Evolutionary conservation across 192 early-diverging fungal genomes (phyloP), one percentile per base, ranked within the genome.

Genomic region (Haplosporangium gracile): DNA sequence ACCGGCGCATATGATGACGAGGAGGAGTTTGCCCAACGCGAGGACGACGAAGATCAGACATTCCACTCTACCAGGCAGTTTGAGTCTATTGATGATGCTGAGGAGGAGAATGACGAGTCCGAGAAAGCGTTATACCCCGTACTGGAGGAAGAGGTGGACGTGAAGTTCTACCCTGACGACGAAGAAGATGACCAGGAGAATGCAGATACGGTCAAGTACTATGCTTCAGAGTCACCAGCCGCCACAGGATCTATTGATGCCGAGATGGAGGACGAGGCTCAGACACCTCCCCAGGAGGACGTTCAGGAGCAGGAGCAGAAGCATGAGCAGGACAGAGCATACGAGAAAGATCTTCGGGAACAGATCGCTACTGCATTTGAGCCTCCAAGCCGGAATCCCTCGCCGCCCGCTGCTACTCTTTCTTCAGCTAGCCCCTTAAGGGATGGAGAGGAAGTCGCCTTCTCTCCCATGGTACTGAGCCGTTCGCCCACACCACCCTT

Each of bases 121-220:
- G 32, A 55, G 24, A 16, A 38, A 22, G 5, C 74, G 26, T 43
- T 47, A 75, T 42, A 47, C 72, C 60, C 38, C 4, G 16, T 20
- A 13, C 57, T 78, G 36, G 81, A 77, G 15, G 24, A 78, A 1
- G 82, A 78, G 20, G 49, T 51, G 5, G 53, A 68, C n/a, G 18
- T 18, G 10, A 78, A 70, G 32, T 68, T 47, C 22, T 20, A 53
- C 18, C 71, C 70, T 26, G 60, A 74, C 9, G 81, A 82, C 4
- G 81, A 73, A 22, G 76, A 77, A 40, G 73, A 53, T n/a, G 72
- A 78, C 10, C 51, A 75, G n/a, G 82, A 78, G 68, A 57, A 32
- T 26, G 60, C 76, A 5, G 72, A 83, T 20, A 83, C 76, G 7
- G 75, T 85, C 78, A 85, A 73, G 26, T 85, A 73, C 42, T 85